A percentile compares a stretch with the other conserved stretches of the same genome.
Conservation (phyloP, 768 basidiomycete species). For the Trametes cingulata region DNA sequence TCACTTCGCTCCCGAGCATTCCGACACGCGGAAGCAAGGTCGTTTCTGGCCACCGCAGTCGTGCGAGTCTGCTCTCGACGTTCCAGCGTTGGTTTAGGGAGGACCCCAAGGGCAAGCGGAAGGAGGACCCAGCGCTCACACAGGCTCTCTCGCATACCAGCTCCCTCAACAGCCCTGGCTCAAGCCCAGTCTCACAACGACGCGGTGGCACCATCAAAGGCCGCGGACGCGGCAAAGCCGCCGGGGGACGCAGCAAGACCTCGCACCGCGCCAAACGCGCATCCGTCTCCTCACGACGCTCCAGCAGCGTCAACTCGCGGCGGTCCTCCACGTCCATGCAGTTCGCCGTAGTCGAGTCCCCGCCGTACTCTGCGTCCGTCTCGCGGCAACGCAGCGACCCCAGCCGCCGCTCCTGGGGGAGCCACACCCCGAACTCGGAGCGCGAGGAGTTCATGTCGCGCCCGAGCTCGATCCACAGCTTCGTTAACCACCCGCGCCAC, state of each 20-base stretch:
- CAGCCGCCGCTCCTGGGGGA: constrained; percentile 71
- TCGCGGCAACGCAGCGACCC: constrained; percentile 49
- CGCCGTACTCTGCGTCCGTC: constrained; percentile 38
- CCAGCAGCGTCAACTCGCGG: constrained; percentile 88
- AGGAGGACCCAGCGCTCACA: constrained; percentile 38
- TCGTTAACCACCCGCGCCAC: constrained; percentile 59
- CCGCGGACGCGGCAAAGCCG: constrained; percentile 36
- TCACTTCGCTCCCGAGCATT: constrained; percentile 47
- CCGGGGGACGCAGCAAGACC: constrained; percentile 22
- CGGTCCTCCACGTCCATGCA: constrained; percentile 61
- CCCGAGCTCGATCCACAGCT: constrained; percentile 85
- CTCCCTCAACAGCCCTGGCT: constrained; percentile 17
- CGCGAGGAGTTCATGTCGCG: constrained; percentile 74
- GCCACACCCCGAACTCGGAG: constrained; percentile 88
- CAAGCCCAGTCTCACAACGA: constrained; percentile 26
- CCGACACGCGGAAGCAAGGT: constrained; percentile 37
- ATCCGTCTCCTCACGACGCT: constrained; percentile 79
- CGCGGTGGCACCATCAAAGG: constrained; percentile 47
- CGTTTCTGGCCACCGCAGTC: constrained; percentile 50
- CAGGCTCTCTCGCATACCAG: constrained; percentile 14
- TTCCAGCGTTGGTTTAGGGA: constrained; percentile 94
- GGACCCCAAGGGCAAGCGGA: constrained; percentile 84
- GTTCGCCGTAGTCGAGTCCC: constrained; percentile 54
- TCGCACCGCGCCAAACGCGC: constrained; percentile 66
- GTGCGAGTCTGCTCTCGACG: constrained; percentile 79